Evolutionary conservation across 1,284 basidiomycete species (phyloP), one percentile per base, ranked within the genome.

Genomic region (Rhodotorula sp.): DNA sequence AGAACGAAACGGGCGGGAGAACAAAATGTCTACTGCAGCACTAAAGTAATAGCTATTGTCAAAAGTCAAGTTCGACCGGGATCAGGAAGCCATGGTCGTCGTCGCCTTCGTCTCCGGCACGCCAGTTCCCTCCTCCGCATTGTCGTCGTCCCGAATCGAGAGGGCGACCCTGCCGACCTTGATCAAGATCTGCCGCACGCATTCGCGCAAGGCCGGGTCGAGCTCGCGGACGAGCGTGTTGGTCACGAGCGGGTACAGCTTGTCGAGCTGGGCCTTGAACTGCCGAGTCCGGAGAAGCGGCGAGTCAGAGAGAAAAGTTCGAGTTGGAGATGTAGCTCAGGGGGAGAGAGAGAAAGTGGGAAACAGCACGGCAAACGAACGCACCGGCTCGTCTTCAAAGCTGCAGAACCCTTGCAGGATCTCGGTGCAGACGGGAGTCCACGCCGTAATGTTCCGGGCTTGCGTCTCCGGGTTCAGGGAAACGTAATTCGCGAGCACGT

Each of bases 391-490:
- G 75, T 93, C 89, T 73, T 97, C 92, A 75, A 98, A 92, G 37
- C 86, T 87, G 78, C 88, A 89, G 78, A 95, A 93, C 17, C 96
- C 96, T 69, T 90, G 88, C 42, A 99, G 81, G 61, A 98, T 93
- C 80, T 97, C 95, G 5, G 89, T 89, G 22, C 98, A 90, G 37
- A 99, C 96, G 18, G 96, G 96, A 42, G 92, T 96, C 96, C 96
- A 99, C 0, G 97, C 95, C 17, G 88, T 82, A 71, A 99, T 95
- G 79, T 98, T 99, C 81, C 98, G 92, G 61, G 88, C 88, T 82
- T 99, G 95, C 4, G 89, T 93, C 75, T 98, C 95, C 4, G 89
- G 82, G 69, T 92, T 91, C 64, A 99, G 84, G 74, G 91, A 91
- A 78, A 90, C 91, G 82, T 93, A 99, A 80, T 95, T 93, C 74